A percentile compares a stretch with the other conserved stretches of the same genome.
These are phyloP conservation scores for Coprinellus micaceus DNA, from an alignment of 768 basidiomycete genomes.

Conservation along the genomic window DNA sequence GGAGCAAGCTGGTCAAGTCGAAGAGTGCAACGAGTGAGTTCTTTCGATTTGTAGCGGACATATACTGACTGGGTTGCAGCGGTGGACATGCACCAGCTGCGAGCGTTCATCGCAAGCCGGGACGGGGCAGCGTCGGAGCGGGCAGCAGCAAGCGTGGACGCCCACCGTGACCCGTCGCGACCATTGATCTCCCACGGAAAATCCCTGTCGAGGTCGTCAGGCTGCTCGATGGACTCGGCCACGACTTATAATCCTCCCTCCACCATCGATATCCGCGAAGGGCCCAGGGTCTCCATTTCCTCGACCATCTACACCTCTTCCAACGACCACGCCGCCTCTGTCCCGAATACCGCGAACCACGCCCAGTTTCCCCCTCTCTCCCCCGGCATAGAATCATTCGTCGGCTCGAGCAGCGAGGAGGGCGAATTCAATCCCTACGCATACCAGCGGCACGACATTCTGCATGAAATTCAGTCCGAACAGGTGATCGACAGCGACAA, in stretches of 20 bases:
- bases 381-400: slow-evolving; percentile 28
- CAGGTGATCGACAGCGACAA: slow-evolving; percentile 10
- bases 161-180: slow-evolving; percentile 26
- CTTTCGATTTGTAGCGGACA: not conserved
- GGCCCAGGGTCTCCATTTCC: slow-evolving; percentile 40
- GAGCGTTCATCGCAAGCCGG: slow-evolving; percentile 3
- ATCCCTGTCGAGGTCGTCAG: slow-evolving; percentile 21
- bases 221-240: slow-evolving; percentile 22
- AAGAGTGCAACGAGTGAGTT: not conserved
- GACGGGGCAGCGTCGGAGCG: slow-evolving; percentile 3
- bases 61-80: not conserved
- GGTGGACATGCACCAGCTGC: slow-evolving; percentile 1
- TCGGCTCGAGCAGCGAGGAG: slow-evolving; percentile 20
- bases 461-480: slow-evolving; percentile 16
- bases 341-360: slow-evolving; percentile 24
- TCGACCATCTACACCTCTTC: slow-evolving; percentile 38
- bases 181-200: slow-evolving; percentile 34
- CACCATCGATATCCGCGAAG: slow-evolving; percentile 29
- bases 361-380: slow-evolving; percentile 22
- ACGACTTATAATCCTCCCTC: slow-evolving; percentile 22
- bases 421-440: slow-evolving; percentile 2
- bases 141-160: too few relatives aligned
- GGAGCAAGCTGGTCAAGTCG: not conserved
- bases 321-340: slow-evolving; percentile 21
- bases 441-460: slow-evolving; percentile 10